Conservation (phyloP, 768 basidiomycete species). For the Clitopilus hobsonii region DNA sequence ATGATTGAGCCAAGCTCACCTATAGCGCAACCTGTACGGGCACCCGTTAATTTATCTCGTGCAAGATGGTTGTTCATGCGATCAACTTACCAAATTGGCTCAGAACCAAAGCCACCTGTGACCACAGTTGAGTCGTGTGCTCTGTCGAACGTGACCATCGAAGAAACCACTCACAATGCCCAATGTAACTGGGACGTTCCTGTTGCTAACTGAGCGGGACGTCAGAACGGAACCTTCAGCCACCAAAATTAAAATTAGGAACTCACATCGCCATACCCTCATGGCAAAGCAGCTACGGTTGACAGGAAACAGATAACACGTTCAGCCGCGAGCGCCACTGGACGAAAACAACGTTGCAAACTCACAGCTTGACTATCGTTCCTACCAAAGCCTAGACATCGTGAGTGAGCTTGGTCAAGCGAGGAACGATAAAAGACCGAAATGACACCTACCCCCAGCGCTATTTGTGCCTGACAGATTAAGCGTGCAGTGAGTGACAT, state of each 20-base stretch:
- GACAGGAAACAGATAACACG: neutral
- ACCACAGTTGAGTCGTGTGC: neutral
- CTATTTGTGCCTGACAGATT: conserved; percentile 5
- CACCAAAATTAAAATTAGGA: neutral
- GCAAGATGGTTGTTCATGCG: neutral
- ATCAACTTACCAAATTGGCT: conserved; percentile 36
- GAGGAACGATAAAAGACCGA: conserved; percentile 17
- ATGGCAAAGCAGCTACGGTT: conserved; percentile 48
- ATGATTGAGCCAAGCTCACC: neutral
- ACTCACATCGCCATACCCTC: conserved; percentile 60
- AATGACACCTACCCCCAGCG: conserved; percentile 2
- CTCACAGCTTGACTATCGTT: conserved; percentile 52
- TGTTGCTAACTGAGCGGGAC: conserved; percentile 44
- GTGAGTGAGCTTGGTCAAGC: conserved; percentile 28
- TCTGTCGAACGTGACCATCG: neutral
- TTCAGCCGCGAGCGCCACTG: neutral
- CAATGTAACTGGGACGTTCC: conserved; percentile 40
- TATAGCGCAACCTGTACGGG: neutral
- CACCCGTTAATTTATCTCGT: neutral
- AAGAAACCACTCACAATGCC: conserved; percentile 35
- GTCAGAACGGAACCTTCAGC: conserved; percentile 1
- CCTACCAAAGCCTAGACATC: conserved; percentile 26
- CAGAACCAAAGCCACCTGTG: conserved; percentile 34
- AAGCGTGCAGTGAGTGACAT: neutral
- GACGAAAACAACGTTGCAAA: too few relatives aligned